Base-by-base conservation (phyloP, 306 rosid species). In the Clitoria ternatea region DNA sequence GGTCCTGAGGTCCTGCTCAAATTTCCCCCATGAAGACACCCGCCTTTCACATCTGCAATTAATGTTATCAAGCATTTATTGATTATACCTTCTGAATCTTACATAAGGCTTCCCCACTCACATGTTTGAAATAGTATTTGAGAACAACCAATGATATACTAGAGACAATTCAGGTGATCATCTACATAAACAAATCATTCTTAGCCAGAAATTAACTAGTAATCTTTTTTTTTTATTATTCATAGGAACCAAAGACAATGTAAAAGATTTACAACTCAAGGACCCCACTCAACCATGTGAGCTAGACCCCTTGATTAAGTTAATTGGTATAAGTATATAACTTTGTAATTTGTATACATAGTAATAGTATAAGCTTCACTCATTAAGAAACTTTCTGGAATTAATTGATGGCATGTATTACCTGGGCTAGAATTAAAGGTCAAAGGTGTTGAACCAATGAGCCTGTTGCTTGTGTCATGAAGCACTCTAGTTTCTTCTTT, bases 1-100 rank as follows among this genome's bases (percentile, higher is more conserved):
- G 74, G 60, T 60, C 79, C 4, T 37, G 84, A 57, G 72, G 86
- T 39, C 84, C 77, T 79, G 63, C 73, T 82, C 55, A 79, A 59
- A 61, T 82, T 83, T 17, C 86, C 96, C 63, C 96, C 96, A 69
- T 89, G 73, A 17, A 95, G 85, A 53, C 97, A 91, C 44, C 99
- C 90, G 5, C 90, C 87, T 61, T 66, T 95, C 75, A 95, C 88
- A 74, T 95, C 99, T 90, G 81, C 77, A 23, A n/a, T 74, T 18
- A 52, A 63, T 42, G 14, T 54, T 62, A 45, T 66, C 63, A 63
- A 26, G 19, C 56, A 78, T 27, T 39, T 48, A 47, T 15, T 6
- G 12, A 70, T 63, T 43, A n/a, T n/a, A 77, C 36, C 30, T 61
- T 62, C 73, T 40, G 2, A 29, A 61, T 47, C 18, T 30, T 32